Base-by-base conservation (phyloP, 257 asterid species). In the Ocimum tenuiflorum region DNA sequence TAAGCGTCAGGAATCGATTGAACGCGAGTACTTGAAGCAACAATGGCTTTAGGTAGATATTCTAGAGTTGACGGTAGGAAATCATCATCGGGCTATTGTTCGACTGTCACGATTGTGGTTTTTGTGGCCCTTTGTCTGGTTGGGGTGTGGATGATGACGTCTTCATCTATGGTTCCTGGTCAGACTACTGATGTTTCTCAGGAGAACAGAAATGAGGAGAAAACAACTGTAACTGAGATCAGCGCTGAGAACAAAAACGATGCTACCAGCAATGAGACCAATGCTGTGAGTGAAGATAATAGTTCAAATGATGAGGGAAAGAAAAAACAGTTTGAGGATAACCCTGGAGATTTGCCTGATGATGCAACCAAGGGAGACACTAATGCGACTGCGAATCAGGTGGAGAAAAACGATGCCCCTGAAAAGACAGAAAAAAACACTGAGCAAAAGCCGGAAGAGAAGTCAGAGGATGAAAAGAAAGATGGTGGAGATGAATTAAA, bases 111-210 rank as follows among this genome's bases (percentile, higher is more conserved):
- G 1, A 80, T 90, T 62, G 89, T 90, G 66, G 91, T 88, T 43
- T 90, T 94, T 49, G 96, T 90, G 62, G 95, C 97, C 68, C 86
- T 94, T 61, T 90, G 97, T 73, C 69, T 90, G 54, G 96, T 86
- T 48, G 99, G 96, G 62, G 88, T 94, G 50, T 94, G 99, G 99
- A 84, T 94, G 97, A 81, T 83, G 91, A 86, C 89, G 9, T 90
- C 99, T 8, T 70, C 96, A 7, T 73, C 99, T 0, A 88, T 87
- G 12, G 89, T 80, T 68, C 95, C 96, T 46, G 84, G 71, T 60
- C 92, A 79, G 76, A 84, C 63, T 42, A 29, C 83, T 3, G 89
- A 80, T 19, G 76, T 78, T 63, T 75, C 89, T 2, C 80, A 72
- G 73, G 96, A 80, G 79, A 81, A 20, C 72, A 84, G 79, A 68